These are phyloP conservation scores for Talaromyces atroroseus DNA, from an alignment of 2,329 filamentous ascomycete species.

Conservation along the genomic window DNA sequence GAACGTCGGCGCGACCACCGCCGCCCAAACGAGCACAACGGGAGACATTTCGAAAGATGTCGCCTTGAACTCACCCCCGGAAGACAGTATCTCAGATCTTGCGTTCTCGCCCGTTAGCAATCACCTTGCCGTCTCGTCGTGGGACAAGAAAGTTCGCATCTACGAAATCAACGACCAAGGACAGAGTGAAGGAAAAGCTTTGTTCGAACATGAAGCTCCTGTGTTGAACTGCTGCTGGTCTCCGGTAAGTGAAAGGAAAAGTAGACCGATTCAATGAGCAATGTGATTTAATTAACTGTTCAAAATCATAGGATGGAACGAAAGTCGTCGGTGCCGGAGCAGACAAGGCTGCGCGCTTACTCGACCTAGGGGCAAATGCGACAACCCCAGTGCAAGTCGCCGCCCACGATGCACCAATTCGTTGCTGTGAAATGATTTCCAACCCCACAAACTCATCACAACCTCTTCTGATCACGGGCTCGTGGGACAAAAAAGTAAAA, in stretches of 20 bases:
- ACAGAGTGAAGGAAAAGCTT: conserved; percentile 75
- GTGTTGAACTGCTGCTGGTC: conserved; percentile 84
- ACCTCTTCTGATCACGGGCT: conserved; percentile 82
- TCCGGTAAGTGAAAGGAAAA: conserved; percentile 55
- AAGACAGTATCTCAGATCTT: conserved; percentile 85
- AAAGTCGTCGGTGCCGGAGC: conserved; percentile 84
- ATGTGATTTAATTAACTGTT: background rate
- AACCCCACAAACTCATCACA: conserved; percentile 45
- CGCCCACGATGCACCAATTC: conserved; percentile 77
- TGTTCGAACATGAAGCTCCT: conserved; percentile 79
- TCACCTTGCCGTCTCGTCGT: conserved; percentile 83
- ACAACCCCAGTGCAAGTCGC: conserved; percentile 64
- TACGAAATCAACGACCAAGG: conserved; percentile 81
- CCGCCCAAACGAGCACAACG: conserved; percentile 61
- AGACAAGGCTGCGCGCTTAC: conserved; percentile 83
- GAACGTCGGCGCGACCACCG: conserved; percentile 41
- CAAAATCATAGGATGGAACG: conserved; percentile 67
- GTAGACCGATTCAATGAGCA: background rate
- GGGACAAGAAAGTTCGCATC: conserved; percentile 97
- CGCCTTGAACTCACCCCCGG: conserved; percentile 68
- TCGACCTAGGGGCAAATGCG: conserved; percentile 63
- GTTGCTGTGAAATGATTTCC: conserved; percentile 72
- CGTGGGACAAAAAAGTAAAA: conserved; percentile 54
- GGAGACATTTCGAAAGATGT: conserved; percentile 91
- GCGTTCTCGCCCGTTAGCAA: conserved; percentile 72